These are phyloP conservation scores for Sordariomycetes sp. DNA, from an alignment of 2,329 filamentous ascomycete genomes.

Conservation along the genomic window DNA sequence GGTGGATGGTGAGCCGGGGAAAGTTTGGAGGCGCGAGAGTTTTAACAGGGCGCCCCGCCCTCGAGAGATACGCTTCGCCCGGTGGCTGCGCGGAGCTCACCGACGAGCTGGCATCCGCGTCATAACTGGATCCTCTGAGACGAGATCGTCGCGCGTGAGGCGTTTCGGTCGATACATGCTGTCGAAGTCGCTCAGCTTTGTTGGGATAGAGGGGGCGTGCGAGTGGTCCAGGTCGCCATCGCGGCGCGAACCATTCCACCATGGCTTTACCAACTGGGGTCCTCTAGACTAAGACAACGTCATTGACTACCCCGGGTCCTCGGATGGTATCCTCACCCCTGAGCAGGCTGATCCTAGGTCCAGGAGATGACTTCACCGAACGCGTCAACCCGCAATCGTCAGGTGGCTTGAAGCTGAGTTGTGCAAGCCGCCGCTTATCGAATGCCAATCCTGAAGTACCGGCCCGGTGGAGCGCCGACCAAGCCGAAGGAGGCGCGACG, in stretches of 20 bases:
- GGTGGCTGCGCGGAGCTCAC: neutral
- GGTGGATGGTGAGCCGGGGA: neutral
- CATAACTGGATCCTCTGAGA: neutral
- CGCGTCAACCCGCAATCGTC: too few species aligned
- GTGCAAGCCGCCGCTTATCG: too few species aligned
- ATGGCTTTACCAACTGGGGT: neutral
- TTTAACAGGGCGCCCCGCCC: neutral
- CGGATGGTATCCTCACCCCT: too few species aligned
- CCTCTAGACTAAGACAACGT: neutral
- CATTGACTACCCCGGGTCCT: neutral
- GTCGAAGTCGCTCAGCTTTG: neutral
- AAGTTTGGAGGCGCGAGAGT: neutral
- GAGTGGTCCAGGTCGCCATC: neutral
- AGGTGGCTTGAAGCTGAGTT: too few species aligned
- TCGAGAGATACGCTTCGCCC: neutral
- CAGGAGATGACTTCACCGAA: too few species aligned
- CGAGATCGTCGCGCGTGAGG: neutral
- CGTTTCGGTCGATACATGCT: neutral
- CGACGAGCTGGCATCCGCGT: neutral
- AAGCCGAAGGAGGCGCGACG: too few species aligned
- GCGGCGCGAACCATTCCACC: neutral
- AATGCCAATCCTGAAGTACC: too few species aligned
- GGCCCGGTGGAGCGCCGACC: too few species aligned
- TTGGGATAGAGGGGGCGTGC: neutral
- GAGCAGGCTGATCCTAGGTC: too few species aligned